phyloP scores from a whole-genome alignment of 169 alveolate species.

The Cryptosporidium meleagridis region DNA sequence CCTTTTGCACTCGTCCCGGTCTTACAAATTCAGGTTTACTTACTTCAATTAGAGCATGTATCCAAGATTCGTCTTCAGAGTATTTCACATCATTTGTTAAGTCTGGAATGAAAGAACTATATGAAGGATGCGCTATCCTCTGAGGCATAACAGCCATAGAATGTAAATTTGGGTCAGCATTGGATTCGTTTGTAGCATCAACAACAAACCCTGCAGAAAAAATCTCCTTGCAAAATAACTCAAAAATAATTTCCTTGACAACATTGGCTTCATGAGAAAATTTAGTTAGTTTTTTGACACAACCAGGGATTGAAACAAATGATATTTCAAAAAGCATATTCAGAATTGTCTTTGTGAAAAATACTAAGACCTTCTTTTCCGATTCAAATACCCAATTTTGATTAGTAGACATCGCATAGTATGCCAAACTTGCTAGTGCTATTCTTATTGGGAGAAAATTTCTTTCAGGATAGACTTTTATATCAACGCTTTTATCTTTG shows the following conservation, averaged over 20 bases:
- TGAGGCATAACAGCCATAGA: conserved; percentile 23
- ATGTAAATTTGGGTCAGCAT: not conserved
- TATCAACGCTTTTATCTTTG: not conserved
- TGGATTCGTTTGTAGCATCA: not conserved
- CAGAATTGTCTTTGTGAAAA: conserved; percentile 1
- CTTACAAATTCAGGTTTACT: not conserved
- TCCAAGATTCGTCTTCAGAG: conserved; percentile 9
- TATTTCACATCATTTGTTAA: not conserved
- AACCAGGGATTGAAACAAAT: not conserved
- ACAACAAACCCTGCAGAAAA: conserved; percentile 43
- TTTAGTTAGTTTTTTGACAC: not conserved
- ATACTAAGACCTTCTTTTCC: not conserved
- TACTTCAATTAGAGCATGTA: not conserved
- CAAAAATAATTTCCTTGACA: not conserved
- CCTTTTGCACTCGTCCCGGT: not conserved
- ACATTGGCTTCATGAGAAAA: not conserved
- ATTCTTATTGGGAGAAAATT: conserved; percentile 25
- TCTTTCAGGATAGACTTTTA: conserved; percentile 30
- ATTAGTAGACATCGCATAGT: not conserved
- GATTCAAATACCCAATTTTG: conserved; percentile 9
- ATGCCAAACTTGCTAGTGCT: conserved; percentile 21
- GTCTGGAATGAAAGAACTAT: conserved; percentile 11
- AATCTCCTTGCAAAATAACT: conserved; percentile 36
- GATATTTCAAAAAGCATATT: conserved; percentile 8
- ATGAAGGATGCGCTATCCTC: not conserved